These are phyloP conservation scores for Botrytis elliptica DNA, from an alignment of 2,329 filamentous ascomycete species.

Conservation along the genomic window DNA sequence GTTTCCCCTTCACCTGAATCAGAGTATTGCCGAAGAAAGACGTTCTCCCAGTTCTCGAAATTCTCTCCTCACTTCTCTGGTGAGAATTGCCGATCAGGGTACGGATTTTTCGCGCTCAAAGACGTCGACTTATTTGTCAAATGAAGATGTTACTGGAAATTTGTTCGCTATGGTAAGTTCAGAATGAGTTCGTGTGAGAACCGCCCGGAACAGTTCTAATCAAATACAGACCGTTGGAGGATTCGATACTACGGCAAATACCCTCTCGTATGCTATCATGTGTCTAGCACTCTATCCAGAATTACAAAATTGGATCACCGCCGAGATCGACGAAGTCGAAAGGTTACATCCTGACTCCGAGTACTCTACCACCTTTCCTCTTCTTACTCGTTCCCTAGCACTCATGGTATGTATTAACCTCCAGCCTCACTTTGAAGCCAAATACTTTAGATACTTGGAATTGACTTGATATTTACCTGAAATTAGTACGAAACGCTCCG, in stretches of 20 bases:
- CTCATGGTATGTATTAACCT: constrained; percentile 39
- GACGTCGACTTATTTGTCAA: constrained; percentile 13
- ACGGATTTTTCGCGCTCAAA: constrained; percentile 8
- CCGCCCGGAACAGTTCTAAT: not conserved
- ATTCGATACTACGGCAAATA: constrained; percentile 51
- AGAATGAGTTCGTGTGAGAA: not conserved
- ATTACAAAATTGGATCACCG: constrained; percentile 52
- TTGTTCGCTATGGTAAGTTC: constrained; percentile 35
- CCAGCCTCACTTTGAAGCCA: not conserved
- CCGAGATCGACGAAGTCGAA: constrained; percentile 43
- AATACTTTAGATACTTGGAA: not conserved
- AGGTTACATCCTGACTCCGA: constrained; percentile 5
- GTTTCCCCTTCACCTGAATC: constrained; percentile 2
- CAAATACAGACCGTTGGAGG: constrained; percentile 42
- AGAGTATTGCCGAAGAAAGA: constrained; percentile 17
- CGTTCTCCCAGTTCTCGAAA: constrained; percentile 22
- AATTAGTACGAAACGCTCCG: constrained; percentile 11
- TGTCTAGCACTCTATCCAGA: constrained; percentile 48
- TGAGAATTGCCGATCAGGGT: constrained; percentile 17
- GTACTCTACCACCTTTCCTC: constrained; percentile 22
- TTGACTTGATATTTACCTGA: not conserved
- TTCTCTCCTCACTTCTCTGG: constrained; percentile 7
- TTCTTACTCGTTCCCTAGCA: constrained; percentile 23
- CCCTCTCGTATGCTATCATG: constrained; percentile 49
- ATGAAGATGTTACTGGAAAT: constrained; percentile 25